Percentiles rank a stretch among this genome's conserved stretches.
Evolutionary conservation across 2,329 filamentous ascomycete genomes (phyloP).

Genomic region (Scopulariopsis brevicaulis): DNA sequence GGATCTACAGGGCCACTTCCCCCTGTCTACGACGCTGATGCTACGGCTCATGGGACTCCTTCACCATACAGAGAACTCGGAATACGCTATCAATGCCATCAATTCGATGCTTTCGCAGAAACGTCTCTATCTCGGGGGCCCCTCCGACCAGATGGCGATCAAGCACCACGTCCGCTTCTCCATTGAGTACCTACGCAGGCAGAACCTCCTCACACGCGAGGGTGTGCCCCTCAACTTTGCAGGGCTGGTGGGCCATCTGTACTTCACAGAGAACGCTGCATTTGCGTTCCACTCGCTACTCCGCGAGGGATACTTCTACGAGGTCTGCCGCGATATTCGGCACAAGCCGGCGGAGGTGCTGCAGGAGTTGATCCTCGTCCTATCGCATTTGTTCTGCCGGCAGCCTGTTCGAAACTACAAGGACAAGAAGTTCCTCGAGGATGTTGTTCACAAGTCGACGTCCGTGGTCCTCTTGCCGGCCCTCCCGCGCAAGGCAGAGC

Average conservation of each 20-base stretch:
- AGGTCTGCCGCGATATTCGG: slow-evolving; percentile 47
- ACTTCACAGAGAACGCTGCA: slow-evolving; percentile 63
- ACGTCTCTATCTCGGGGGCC: slow-evolving; percentile 58
- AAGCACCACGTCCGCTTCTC: slow-evolving; percentile 71
- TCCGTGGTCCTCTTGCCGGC: slow-evolving; percentile 55
- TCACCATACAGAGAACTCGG: slow-evolving; percentile 50
- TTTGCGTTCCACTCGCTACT: slow-evolving; percentile 70
- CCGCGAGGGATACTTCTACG: slow-evolving; percentile 56
- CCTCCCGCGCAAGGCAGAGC: slow-evolving; percentile 44
- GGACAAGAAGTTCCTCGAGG: slow-evolving; percentile 25
- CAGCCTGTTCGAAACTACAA: slow-evolving; percentile 24
- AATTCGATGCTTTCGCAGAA: slow-evolving; percentile 59
- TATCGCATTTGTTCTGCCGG: slow-evolving; percentile 62
- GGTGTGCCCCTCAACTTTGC: slow-evolving; percentile 64
- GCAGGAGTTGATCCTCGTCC: slow-evolving; percentile 52
- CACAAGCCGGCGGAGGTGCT: slow-evolving; percentile 36
- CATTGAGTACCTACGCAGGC: slow-evolving; percentile 64
- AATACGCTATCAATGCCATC: slow-evolving; percentile 50
- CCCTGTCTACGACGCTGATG: slow-evolving; percentile 60
- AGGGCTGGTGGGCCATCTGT: slow-evolving; percentile 58
- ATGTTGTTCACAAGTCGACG: slow-evolving; percentile 41
- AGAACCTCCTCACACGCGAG: slow-evolving; percentile 47
- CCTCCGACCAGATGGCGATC: slow-evolving; percentile 55
- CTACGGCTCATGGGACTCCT: slow-evolving; percentile 58
- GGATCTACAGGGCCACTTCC: slow-evolving; percentile 67